Evolutionary conservation across 495 filamentous ascomycete species (phyloP).

Genomic region (Aspergillus ostianus): DNA sequence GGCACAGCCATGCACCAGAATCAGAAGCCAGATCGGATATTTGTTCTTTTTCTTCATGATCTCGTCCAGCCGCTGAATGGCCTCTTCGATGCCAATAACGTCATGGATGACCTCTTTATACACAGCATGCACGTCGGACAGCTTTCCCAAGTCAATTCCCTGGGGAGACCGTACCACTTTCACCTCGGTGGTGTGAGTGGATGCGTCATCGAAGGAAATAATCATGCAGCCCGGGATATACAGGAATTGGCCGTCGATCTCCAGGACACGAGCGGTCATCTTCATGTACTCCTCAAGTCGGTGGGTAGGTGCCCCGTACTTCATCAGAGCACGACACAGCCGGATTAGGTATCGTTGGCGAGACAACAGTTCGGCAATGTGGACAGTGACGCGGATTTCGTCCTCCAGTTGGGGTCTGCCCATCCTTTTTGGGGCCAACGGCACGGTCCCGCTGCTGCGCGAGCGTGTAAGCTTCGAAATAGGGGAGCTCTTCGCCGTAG

Average conservation of each 20-base stretch:
- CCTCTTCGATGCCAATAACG: slow-evolving; percentile 80
- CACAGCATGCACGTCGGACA: slow-evolving; percentile 81
- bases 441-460: slow-evolving; percentile 40
- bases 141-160: slow-evolving; percentile 79
- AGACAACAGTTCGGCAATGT: slow-evolving; percentile 80
- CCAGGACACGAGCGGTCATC: slow-evolving; percentile 83
- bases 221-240: slow-evolving; percentile 97
- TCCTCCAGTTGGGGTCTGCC: slow-evolving; percentile 52
- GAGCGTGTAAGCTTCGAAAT: slow-evolving; percentile 46
- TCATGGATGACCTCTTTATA: slow-evolving; percentile 96
- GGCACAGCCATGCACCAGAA: slow-evolving; percentile 81
- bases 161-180: slow-evolving; percentile 76
- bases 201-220: slow-evolving; percentile 85
- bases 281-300: slow-evolving; percentile 83
- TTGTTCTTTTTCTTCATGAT: slow-evolving; percentile 62
- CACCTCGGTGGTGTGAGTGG: slow-evolving; percentile 89
- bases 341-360: slow-evolving; percentile 82
- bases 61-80: slow-evolving; percentile 65
- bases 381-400: slow-evolving; percentile 79
- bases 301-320: slow-evolving; percentile 76
- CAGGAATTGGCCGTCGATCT: slow-evolving; percentile 87
- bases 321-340: slow-evolving; percentile 85
- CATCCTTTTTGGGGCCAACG: slow-evolving; percentile 43
- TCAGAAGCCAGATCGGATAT: slow-evolving; percentile 67
- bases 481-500: slow-evolving; percentile 43